Evolutionary conservation across 208 protist species (phyloP).

Genomic region (Trypanosoma cruzi): DNA sequence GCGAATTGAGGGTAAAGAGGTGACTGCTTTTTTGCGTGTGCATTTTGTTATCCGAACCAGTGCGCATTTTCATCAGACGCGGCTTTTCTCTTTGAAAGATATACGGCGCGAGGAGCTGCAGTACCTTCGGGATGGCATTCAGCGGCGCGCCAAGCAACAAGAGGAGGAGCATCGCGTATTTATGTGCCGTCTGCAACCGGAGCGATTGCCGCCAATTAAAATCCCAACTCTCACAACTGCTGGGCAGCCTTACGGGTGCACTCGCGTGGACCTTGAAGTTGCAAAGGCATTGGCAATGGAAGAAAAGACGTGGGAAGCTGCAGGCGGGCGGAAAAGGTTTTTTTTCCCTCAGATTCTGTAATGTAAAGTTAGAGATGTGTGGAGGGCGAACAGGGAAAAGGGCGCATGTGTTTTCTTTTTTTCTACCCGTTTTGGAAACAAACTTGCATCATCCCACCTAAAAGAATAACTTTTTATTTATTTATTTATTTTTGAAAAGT

Average conservation of each 20-base stretch:
- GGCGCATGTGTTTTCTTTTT: too few relatives aligned
- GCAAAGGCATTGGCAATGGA: conserved; percentile 15
- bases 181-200: conserved; percentile 11
- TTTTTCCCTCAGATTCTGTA: neutral
- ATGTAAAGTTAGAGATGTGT: neutral
- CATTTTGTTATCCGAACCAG: conserved; percentile 7
- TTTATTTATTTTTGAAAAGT: too few relatives aligned
- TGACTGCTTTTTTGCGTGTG: conserved; percentile 24
- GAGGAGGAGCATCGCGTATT: conserved; percentile 17
- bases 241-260: conserved; percentile 7
- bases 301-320: neutral
- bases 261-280: conserved; percentile 17
- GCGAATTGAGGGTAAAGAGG: conserved; percentile 26
- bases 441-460: too few relatives aligned
- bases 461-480: too few relatives aligned
- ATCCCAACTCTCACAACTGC: conserved; percentile 17
- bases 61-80: conserved; percentile 7
- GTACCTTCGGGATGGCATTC: conserved; percentile 15
- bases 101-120: conserved; percentile 12
- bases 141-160: neutral
- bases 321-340: neutral
- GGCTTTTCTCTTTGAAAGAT: neutral
- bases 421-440: too few relatives aligned
- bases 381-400: neutral
- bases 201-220: conserved; percentile 8